Evolutionary conservation across 169 alveolate genomes (phyloP).

Genomic region (Eimeria praecox): DNA sequence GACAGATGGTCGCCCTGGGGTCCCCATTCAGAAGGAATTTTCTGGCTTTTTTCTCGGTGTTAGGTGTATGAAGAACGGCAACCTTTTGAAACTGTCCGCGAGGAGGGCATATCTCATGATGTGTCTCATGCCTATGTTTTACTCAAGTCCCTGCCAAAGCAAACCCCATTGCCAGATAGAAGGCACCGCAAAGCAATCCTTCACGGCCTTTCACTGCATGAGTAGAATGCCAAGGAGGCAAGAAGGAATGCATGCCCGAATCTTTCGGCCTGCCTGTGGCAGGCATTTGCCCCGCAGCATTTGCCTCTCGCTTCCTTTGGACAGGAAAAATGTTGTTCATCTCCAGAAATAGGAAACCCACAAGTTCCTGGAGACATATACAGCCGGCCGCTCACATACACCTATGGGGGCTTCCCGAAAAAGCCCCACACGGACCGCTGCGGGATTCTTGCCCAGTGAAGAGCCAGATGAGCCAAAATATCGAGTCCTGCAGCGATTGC

Average conservation of each 20-base stretch:
- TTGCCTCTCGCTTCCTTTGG: neutral
- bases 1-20: neutral
- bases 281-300: neutral
- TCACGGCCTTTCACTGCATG: neutral
- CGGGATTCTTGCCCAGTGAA: neutral
- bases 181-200: neutral
- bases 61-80: neutral
- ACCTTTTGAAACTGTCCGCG: no score
- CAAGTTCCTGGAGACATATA: neutral
- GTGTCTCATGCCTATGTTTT: neutral
- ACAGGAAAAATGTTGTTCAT: neutral
- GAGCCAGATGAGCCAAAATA: neutral
- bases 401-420: neutral
- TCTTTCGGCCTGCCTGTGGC: no score
- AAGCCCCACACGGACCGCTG: neutral
- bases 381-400: neutral
- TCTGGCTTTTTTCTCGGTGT: neutral
- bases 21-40: neutral
- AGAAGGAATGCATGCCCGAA: no score
- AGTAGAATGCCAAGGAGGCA: neutral
- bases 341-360: neutral
- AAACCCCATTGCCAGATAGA: neutral
- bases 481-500: neutral
- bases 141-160: neutral
- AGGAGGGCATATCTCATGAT: neutral